Evolutionary conservation across 176 grass and related monocot genomes (phyloP), one percentile per base, ranked within the genome.

Genomic region (Cenchrus americanus): DNA sequence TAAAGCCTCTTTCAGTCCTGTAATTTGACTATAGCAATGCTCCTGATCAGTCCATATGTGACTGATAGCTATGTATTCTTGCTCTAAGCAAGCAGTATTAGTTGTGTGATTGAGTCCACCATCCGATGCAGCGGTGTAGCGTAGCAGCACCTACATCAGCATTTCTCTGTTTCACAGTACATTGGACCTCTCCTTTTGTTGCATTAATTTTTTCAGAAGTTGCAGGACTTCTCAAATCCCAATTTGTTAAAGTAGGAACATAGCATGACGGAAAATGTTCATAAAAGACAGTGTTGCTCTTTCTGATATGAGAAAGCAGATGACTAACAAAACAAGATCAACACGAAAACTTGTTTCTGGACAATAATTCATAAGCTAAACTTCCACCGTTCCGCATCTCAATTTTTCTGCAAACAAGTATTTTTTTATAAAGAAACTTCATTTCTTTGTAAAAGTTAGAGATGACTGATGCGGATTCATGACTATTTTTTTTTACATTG

Each of bases 241-340:
- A 15, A 21, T 67, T 66, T 88, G 30, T 15, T 78, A 7, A 64
- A 41, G 47, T 47, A 70, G 57, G 47, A 81, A 63, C 60, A 70
- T 46, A 30, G 12, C 17, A 64, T 37, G 13, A 69, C 40, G 4
- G 14, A 18, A 21, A 48, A 32, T 81, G 23, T 69, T 27, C 13
- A 18, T 18, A 34, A 52, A 81, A 22, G 17, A 6, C 34, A 34
- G 19, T 37, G 14, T 41, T 77, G 24, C 40, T 71, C 27, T 78
- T 59, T 42, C 55, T 77, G 13, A 10, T 27, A 71, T 64, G 9
- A 13, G 57, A 72, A 66, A 52, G 22, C 47, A 46, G 34, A 65
- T 65, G 48, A 9, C 11, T 34, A n/a, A 14, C 14, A 42, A 32
- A 73, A 59, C 2, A 47, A 4, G 4, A 1, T 65, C 40, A 58